A percentile compares a stretch with the other conserved stretches of the same genome.
phyloP scores from a whole-genome alignment of 352 stramenopile genomes.

The Phytophthora chlamydospora region DNA sequence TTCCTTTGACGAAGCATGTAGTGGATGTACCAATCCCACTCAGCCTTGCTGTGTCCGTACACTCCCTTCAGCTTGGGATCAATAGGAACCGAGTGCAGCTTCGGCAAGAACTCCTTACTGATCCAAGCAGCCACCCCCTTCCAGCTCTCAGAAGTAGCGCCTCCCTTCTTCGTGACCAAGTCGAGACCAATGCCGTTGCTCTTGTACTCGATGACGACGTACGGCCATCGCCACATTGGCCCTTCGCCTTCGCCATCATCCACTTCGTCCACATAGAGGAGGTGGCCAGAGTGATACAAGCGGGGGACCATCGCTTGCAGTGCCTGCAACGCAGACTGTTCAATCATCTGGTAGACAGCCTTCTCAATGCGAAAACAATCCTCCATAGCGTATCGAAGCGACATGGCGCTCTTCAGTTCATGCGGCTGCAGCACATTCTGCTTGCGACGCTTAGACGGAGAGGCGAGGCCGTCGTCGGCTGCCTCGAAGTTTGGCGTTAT shows the following conservation, averaged over 20 bases:
- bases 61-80: constrained; percentile 50
- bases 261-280: constrained; percentile 66
- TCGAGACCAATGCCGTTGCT: constrained; percentile 56
- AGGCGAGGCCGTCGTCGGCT: constrained; percentile 7
- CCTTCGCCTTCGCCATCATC: constrained; percentile 73
- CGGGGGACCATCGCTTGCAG: constrained; percentile 52
- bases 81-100: constrained; percentile 64
- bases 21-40: constrained; percentile 84
- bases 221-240: constrained; percentile 85
- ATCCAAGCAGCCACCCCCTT: constrained; percentile 62
- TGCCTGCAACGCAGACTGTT: constrained; percentile 14
- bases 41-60: constrained; percentile 65
- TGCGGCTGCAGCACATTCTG: constrained; percentile 45
- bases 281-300: constrained; percentile 56
- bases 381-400: constrained; percentile 75
- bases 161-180: constrained; percentile 56
- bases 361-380: constrained; percentile 77
- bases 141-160: constrained; percentile 58
- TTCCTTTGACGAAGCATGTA: constrained; percentile 79
- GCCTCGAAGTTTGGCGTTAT: constrained; percentile 59
- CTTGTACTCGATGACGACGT: constrained; percentile 78
- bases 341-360: constrained; percentile 64
- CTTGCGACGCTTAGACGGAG: constrained; percentile 52
- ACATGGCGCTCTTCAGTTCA: constrained; percentile 63
- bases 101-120: constrained; percentile 59